Conservation (phyloP, 2,329 filamentous ascomycete genomes). For the Colletotrichum sp. region DNA sequence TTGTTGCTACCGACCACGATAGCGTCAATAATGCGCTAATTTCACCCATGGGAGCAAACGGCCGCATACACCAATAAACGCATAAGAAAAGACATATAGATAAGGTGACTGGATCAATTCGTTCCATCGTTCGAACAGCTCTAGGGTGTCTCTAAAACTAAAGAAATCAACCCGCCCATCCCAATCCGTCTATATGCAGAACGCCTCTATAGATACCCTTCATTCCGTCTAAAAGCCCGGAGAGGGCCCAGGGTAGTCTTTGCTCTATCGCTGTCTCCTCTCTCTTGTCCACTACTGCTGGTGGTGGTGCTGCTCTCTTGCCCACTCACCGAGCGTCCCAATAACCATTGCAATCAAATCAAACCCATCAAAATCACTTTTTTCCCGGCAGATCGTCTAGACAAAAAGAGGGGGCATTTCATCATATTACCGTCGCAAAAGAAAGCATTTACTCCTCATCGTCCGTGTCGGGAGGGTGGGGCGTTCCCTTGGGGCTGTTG, state of each 20-base stretch:
- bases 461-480: constrained; percentile 77
- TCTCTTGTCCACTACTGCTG: not conserved
- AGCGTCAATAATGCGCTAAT: too few species aligned
- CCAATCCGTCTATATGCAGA: constrained; percentile 18
- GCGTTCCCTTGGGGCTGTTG: constrained; percentile 84
- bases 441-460: constrained; percentile 61
- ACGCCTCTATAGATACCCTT: constrained; percentile 12
- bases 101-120: not conserved
- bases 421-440: constrained; percentile 10
- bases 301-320: not conserved
- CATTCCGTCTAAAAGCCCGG: not conserved
- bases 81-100: not conserved
- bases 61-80: not conserved
- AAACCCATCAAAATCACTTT: not conserved
- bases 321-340: not conserved
- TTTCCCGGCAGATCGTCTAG: not conserved
- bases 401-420: not conserved
- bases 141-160: constrained; percentile 4
- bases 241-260: not conserved
- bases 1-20: not conserved
- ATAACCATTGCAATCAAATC: not conserved
- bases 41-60: accelerated
- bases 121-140: constrained; percentile 13
- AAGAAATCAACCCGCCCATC: not conserved
- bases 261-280: not conserved